Percentiles rank a stretch among this genome's conserved stretches.
phyloP scores from a whole-genome alignment of 148 eudicot species.

The Gaultheria prostrata region DNA sequence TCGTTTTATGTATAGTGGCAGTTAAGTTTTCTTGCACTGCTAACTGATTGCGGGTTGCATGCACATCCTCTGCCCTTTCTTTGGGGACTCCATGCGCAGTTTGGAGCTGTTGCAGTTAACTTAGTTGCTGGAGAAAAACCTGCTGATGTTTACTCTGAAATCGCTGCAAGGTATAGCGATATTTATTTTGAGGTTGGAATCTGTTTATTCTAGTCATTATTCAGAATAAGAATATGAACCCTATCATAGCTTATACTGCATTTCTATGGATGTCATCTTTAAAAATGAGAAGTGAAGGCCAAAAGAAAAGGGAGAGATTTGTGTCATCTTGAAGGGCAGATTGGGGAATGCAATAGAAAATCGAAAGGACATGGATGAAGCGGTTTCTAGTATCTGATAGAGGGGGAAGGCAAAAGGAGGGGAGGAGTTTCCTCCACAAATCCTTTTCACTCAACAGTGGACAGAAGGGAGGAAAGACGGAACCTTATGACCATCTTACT shows the following conservation, averaged over 20 bases:
- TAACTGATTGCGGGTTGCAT: background rate
- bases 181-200: background rate
- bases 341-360: background rate
- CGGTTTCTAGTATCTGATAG: background rate
- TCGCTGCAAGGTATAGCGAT: conserved; percentile 63
- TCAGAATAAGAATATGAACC: background rate
- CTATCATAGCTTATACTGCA: background rate
- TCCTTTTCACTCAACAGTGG: background rate
- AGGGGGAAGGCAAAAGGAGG: background rate
- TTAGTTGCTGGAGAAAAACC: conserved; percentile 76
- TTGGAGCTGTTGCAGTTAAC: conserved; percentile 92
- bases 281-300: background rate
- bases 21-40: conserved; percentile 2
- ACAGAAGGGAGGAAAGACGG: background rate
- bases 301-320: conserved; percentile 3
- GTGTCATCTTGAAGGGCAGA: background rate
- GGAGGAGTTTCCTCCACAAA: background rate
- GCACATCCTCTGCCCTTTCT: background rate
- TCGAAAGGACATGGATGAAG: background rate
- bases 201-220: background rate
- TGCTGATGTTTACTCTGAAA: conserved; percentile 90
- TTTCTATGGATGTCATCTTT: background rate
- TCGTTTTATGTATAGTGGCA: background rate
- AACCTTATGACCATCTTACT: conserved; percentile 7
- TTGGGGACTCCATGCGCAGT: conserved; percentile 33